Evolutionary conservation across 2,329 filamentous ascomycete genomes (phyloP).

Genomic region (Ascomycota sp.): DNA sequence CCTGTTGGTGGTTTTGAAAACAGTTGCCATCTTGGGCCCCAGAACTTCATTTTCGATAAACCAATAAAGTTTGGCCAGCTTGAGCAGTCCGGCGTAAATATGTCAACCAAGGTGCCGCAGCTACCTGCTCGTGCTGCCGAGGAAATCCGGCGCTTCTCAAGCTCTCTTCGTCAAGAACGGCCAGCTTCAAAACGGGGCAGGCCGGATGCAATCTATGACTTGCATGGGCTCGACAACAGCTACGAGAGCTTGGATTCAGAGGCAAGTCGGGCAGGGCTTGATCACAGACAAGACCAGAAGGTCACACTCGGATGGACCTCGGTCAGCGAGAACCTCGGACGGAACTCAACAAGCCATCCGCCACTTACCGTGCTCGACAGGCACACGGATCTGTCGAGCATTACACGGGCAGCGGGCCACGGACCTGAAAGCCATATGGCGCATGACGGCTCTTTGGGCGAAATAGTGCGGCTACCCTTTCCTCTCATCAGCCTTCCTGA

Average conservation of each 20-base stretch:
- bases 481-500: constrained; percentile 17
- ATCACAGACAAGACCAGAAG: too few relatives aligned
- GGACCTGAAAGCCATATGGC: constrained; percentile 1
- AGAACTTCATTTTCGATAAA: neutral
- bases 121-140: constrained; percentile 6
- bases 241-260: constrained; percentile 14
- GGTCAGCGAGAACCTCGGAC: neutral
- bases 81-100: neutral
- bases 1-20: neutral
- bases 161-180: constrained; percentile 6
- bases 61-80: neutral
- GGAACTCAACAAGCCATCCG: neutral
- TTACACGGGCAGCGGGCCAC: neutral
- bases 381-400: neutral
- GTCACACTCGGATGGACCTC: neutral
- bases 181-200: neutral
- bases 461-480: constrained; percentile 13
- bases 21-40: neutral
- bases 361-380: neutral
- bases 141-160: constrained; percentile 8
- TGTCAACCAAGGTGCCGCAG: constrained; percentile 2
- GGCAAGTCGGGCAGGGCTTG: neutral
- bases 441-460: constrained; percentile 6
- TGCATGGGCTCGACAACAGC: constrained; percentile 8
- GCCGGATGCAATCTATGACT: constrained; percentile 5